Percentiles rank a stretch among this genome's conserved stretches.
Conservation (phyloP, 768 basidiomycete species). For the Lentinula aciculospora region DNA sequence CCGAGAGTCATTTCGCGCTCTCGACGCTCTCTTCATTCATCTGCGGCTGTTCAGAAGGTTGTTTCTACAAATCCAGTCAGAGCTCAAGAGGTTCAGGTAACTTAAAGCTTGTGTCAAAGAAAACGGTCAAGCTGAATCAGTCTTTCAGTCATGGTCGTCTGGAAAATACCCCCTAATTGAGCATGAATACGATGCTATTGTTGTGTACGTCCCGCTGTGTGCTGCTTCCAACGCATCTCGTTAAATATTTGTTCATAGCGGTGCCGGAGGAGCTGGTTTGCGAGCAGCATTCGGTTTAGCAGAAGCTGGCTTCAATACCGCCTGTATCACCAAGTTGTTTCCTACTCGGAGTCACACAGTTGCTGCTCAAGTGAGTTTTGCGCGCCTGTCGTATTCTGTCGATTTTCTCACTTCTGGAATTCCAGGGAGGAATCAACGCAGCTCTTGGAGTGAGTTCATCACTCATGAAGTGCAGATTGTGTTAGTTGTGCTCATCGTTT, state of each 20-base stretch:
- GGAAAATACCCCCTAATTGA: slow-evolving; percentile 96
- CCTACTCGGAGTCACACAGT: slow-evolving; percentile 98
- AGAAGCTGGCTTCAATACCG: slow-evolving; percentile 97
- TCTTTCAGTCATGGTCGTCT: slow-evolving; percentile 61
- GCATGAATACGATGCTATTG: slow-evolving; percentile 98
- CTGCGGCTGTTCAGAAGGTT: slow-evolving; percentile 53
- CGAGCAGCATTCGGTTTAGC: slow-evolving; percentile 98
- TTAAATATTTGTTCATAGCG: slow-evolving; percentile 38
- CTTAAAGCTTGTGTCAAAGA: slow-evolving; percentile 10
- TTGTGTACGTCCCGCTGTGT: slow-evolving; percentile 53
- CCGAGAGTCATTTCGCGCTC: slow-evolving; percentile 44
- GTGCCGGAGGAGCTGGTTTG: slow-evolving; percentile 96
- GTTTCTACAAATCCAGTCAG: slow-evolving; percentile 70
- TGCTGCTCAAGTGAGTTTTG: slow-evolving; percentile 75
- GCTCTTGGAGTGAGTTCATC: slow-evolving; percentile 73
- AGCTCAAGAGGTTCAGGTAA: slow-evolving; percentile 78
- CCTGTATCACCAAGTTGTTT: slow-evolving; percentile 98
- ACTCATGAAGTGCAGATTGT: slow-evolving; percentile 1
- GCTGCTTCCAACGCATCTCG: slow-evolving; percentile 7
- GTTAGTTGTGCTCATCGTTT: background rate
- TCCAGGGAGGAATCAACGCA: slow-evolving; percentile 94
- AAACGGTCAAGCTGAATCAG: slow-evolving; percentile 11
- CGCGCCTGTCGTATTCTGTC: background rate
- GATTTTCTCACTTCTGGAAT: slow-evolving; percentile 13
- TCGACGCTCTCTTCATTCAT: slow-evolving; percentile 61